Conservation (phyloP, 805 yeast genomes). For the Kodamaea sagamina region DNA sequence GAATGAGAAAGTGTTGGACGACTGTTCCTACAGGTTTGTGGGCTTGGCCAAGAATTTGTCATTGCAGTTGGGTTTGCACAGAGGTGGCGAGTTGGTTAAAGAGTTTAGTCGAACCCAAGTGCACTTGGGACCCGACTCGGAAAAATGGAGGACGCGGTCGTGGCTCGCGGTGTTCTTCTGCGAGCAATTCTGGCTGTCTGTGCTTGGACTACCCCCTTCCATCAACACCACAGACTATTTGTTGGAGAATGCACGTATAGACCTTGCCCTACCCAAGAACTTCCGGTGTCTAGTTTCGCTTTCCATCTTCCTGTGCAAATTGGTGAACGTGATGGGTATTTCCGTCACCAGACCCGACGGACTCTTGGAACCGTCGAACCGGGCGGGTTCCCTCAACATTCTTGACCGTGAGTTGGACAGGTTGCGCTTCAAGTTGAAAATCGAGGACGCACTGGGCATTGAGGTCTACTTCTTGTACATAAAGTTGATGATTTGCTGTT, state of each 20-base stretch:
- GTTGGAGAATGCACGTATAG: slow-evolving; percentile 75
- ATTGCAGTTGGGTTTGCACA: slow-evolving; percentile 82
- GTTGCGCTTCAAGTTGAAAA: slow-evolving; percentile 62
- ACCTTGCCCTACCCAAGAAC: slow-evolving; percentile 62
- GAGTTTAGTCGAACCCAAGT: slow-evolving; percentile 92
- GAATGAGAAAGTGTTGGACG: slow-evolving; percentile 88
- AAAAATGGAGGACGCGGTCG: slow-evolving; percentile 89
- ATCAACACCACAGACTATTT: slow-evolving; percentile 77
- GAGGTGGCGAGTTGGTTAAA: slow-evolving; percentile 83
- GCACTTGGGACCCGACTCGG: slow-evolving; percentile 80
- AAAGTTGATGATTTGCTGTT: slow-evolving; percentile 78
- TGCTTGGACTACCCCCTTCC: slow-evolving; percentile 84
- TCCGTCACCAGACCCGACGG: slow-evolving; percentile 88
- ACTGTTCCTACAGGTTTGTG: slow-evolving; percentile 84
- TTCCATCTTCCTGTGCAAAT: slow-evolving; percentile 79
- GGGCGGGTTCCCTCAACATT: slow-evolving; percentile 78
- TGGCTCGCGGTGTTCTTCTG: slow-evolving; percentile 88
- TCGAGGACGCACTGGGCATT: slow-evolving; percentile 64
- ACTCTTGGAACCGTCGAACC: slow-evolving; percentile 74
- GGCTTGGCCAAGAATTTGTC: slow-evolving; percentile 85
- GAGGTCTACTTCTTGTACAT: slow-evolving; percentile 80
- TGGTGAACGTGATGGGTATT: slow-evolving; percentile 84
- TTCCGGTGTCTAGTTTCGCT: slow-evolving; percentile 72
- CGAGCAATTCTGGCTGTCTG: slow-evolving; percentile 89
- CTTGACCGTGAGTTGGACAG: slow-evolving; percentile 77